These are phyloP conservation scores for Fusarium sp. DNA, from an alignment of 2,329 filamentous ascomycete species.

Conservation along the genomic window DNA sequence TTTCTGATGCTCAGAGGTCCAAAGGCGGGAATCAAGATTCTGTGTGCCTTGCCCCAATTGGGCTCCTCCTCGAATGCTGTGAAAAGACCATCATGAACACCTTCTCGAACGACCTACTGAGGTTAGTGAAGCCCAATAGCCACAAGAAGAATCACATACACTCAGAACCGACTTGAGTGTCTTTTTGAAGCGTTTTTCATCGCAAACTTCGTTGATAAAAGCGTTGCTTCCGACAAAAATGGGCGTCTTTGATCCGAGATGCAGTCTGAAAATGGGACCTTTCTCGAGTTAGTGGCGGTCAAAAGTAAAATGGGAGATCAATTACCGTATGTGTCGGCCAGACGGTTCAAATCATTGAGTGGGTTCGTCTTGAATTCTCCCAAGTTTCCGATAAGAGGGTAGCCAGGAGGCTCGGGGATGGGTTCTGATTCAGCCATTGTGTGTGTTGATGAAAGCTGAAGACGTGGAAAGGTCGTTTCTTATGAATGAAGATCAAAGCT, in stretches of 20 bases:
- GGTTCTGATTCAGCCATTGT: slow-evolving; percentile 53
- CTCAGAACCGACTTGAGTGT: slow-evolving; percentile 60
- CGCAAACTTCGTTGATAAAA: slow-evolving; percentile 71
- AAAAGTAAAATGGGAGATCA: background rate
- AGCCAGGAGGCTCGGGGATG: slow-evolving; percentile 72
- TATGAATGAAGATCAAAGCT: background rate
- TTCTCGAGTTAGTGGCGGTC: slow-evolving; percentile 6
- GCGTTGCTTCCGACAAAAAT: slow-evolving; percentile 64
- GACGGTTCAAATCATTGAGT: slow-evolving; percentile 62
- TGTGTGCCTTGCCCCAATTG: slow-evolving; percentile 75
- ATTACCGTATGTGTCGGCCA: slow-evolving; percentile 74
- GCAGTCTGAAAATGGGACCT: slow-evolving; percentile 41
- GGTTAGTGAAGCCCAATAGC: slow-evolving; percentile 1
- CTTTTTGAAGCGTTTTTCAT: slow-evolving; percentile 75
- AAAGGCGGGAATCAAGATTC: slow-evolving; percentile 74
- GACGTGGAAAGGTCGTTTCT: background rate
- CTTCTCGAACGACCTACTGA: slow-evolving; percentile 64
- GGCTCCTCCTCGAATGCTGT: slow-evolving; percentile 64
- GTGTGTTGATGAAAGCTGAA: background rate
- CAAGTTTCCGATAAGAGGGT: slow-evolving; percentile 74
- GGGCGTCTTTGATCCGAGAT: slow-evolving; percentile 21
- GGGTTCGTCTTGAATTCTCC: slow-evolving; percentile 71
- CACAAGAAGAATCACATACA: slow-evolving; percentile 38
- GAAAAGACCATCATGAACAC: slow-evolving; percentile 73
- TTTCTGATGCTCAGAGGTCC: slow-evolving; percentile 73